Base-by-base conservation (phyloP, 352 stramenopile genomes). In the Phytophthora crassamura region DNA sequence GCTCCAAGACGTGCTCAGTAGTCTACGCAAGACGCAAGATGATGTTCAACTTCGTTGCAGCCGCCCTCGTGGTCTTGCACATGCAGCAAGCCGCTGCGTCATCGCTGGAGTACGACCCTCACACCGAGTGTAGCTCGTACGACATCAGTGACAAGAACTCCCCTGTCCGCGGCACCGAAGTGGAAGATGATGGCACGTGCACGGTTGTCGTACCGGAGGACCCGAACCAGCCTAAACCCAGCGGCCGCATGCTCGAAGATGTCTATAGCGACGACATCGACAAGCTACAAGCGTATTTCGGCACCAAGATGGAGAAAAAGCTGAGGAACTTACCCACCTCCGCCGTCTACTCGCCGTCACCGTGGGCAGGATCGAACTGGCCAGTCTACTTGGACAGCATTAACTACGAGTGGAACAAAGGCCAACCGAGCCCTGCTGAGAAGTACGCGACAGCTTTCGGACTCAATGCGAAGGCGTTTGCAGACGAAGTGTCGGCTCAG, bases 321-420 rank as follows among this genome's bases (percentile, higher is more conserved):
- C 14, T 76, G 6, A 59, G 59, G 20, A 69, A 75, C n/a, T 34
- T 75, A 0, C 56, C 57, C 0, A 60, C 47, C 3, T 25, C 25
- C 1, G 41, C 30, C 4, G 50, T 56, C 16, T 45, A 59, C 33
- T 22, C 28, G 0, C 38, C 51, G 11, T 22, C 62, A 7, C 49
- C 64, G 15, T 72, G 64, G 57, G 32, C 52, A 0, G 57, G 56
- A 1, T 20, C 35, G 6, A 85, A 85, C 63, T 90, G 76, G 74
- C 69, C 72, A 5, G 52, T 51, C 16, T 86, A 80, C 69, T 42
- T 62, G 28, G 81, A 88, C 61, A 68, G 78, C 51, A 86, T 90
- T 64, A 90, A 90, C 69, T 60, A 59, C 43, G 35, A 55, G 7
- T 82, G 77, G 78, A 63, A 43, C 12, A n/a, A 47, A 2, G 35